phyloP scores from a whole-genome alignment of 305 asterid genomes.

The Solanum aculeatissimum region DNA sequence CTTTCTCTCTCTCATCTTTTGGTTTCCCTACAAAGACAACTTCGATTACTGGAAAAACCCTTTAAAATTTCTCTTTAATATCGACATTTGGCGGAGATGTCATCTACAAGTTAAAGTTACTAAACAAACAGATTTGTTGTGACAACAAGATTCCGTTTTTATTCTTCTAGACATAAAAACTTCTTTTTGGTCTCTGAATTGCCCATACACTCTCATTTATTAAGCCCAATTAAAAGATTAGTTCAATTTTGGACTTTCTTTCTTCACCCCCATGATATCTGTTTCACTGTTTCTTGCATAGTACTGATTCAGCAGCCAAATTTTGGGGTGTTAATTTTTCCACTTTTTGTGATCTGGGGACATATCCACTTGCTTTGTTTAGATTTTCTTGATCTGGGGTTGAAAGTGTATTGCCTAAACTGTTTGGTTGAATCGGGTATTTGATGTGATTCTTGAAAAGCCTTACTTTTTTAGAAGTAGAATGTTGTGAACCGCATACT shows the following conservation, averaged over 20 bases:
- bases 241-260: background rate
- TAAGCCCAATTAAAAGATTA: background rate
- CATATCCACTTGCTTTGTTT: background rate
- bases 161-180: background rate
- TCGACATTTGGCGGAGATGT: background rate
- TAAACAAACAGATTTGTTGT: background rate
- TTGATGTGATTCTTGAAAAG: background rate
- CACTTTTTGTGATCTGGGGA: background rate
- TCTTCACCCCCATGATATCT: background rate
- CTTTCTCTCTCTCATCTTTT: background rate
- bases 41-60: background rate
- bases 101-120: background rate
- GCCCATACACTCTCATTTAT: background rate
- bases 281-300: background rate
- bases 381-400: background rate
- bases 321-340: background rate
- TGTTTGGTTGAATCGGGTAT: background rate
- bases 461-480: background rate
- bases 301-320: background rate
- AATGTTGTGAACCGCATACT: background rate
- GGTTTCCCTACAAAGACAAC: background rate
- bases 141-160: constrained; percentile 6
- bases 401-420: background rate
- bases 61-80: background rate
- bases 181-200: background rate